Conservation (phyloP, 2,329 filamentous ascomycete genomes). For the Hortaea werneckii region DNA sequence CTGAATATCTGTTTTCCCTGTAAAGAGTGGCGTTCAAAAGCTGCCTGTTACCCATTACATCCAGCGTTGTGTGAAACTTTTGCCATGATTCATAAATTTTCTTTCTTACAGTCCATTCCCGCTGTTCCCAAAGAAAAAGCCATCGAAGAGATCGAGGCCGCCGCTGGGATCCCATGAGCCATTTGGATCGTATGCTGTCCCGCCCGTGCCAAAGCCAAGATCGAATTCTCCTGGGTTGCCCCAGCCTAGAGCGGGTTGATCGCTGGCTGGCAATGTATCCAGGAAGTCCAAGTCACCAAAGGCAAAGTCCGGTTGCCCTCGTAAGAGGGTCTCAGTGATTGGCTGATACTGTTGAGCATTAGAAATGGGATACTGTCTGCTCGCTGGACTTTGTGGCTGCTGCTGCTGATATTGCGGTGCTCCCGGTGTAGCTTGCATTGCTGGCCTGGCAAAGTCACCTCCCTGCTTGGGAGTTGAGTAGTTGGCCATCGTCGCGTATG, state of each 20-base stretch:
- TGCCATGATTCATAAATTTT: background rate
- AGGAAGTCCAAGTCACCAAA: conserved; percentile 46
- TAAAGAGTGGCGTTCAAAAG: too few species aligned
- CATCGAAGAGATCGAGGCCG: conserved; percentile 49
- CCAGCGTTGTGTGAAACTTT: background rate
- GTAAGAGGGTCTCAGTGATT: conserved; percentile 2
- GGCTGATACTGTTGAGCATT: conserved; percentile 18
- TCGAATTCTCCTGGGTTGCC: conserved; percentile 36
- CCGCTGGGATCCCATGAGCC: conserved; percentile 44
- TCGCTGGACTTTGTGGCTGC: conserved; percentile 13
- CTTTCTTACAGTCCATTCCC: background rate
- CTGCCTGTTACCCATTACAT: too few species aligned
- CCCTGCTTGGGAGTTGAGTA: background rate
- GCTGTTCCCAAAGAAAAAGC: conserved; percentile 57
- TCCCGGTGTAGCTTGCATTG: background rate
- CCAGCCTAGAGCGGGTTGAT: conserved; percentile 28
- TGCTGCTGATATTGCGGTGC: background rate
- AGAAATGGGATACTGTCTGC: background rate
- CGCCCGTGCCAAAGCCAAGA: conserved; percentile 41
- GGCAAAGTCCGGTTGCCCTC: conserved; percentile 11
- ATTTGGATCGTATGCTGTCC: conserved; percentile 19
- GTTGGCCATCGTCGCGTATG: background rate
- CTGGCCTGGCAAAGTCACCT: background rate
- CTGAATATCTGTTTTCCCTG: too few species aligned
- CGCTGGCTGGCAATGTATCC: conserved; percentile 36